These are phyloP conservation scores for Calonectria hawksworthii DNA, from an alignment of 2,329 filamentous ascomycete species.

Conservation along the genomic window DNA sequence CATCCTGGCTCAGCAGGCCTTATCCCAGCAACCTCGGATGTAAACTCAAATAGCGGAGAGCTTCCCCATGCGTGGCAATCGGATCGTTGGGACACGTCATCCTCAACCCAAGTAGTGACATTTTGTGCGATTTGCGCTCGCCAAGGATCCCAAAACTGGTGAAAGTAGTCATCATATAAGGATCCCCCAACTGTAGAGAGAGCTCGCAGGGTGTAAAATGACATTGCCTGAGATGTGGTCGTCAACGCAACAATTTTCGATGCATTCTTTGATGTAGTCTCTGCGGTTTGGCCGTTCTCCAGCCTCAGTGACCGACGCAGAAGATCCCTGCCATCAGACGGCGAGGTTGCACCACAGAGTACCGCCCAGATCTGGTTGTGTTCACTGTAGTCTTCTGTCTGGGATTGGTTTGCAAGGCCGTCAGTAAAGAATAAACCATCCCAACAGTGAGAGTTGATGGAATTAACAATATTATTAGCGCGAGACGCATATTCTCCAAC, in stretches of 20 bases:
- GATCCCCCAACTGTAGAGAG: neutral
- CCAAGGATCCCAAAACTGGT: constrained; percentile 2
- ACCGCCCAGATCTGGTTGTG: constrained; percentile 54
- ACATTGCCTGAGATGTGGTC: constrained; percentile 5
- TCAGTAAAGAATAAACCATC: constrained; percentile 51
- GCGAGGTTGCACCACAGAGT: constrained; percentile 44
- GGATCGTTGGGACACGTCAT: constrained; percentile 6
- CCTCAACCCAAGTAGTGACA: constrained; percentile 18
- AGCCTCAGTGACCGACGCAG: too few relatives aligned
- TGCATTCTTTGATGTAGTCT: too few relatives aligned
- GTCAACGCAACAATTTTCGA: too few relatives aligned
- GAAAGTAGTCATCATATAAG: neutral
- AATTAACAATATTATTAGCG: constrained; percentile 36
- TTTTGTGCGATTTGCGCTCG: neutral
- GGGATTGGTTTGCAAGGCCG: constrained; percentile 48
- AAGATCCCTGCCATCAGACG: too few relatives aligned
- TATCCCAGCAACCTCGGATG: neutral
- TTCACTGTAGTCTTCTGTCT: constrained; percentile 47
- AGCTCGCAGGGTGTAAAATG: constrained; percentile 19
- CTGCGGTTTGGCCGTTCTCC: too few relatives aligned
- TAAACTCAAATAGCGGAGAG: neutral
- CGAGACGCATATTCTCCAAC: neutral
- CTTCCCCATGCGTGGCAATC: constrained; percentile 24
- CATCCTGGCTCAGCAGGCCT: neutral
- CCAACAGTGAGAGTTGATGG: constrained; percentile 48